Base-by-base conservation (phyloP, 805 yeast species). In the Clavispora santaluciae region DNA sequence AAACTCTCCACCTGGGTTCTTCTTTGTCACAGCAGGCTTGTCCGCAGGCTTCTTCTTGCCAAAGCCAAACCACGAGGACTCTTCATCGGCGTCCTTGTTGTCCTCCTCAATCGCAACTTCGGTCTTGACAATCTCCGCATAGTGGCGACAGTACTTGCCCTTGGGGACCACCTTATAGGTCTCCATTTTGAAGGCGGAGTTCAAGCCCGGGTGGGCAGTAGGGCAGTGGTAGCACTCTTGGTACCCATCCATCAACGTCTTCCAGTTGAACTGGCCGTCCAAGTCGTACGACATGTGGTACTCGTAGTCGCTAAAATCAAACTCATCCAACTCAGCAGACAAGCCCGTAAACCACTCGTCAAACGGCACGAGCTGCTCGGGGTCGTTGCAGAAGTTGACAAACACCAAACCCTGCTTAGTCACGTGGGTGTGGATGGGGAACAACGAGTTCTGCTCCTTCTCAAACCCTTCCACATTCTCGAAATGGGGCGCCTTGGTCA, bases 141-240 rank as follows among this genome's bases (percentile, higher is more conserved):
- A 77, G 61, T 78, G 84, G 54, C 84, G 73, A 45, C 83, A 78
- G 54, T 76, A 76, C 53, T 76, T 70, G 26, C 66, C 66, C 59
- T 73, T 76, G 44, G 83, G 83, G 25, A 73, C 79, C 41, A 78
- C 84, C 48, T 76, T 74, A 57, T 78, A 78, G n/a, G 84, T 78
- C 51, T 74, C 79, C 81, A 78, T 78, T 50, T 63, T 70, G 63
- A 78, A 78, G 10, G 83, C 81, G 23, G 72, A 55, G 38, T 70
- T 66, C 44, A 78, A 62, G 15, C 83, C 83, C 4, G 83, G 83
- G 49, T 78, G 84, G 1, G 83, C 83, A 9, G 83, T 78, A 33
- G 84, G 83, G 57, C 83, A 78, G 56, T 78, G 84, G 60, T 78
- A 78, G 51, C 83, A 78, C 59, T 78, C 83, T 61, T 78, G 82